Base-by-base conservation (phyloP, 2,329 filamentous ascomycete species). In the Boeremia lycopersici region DNA sequence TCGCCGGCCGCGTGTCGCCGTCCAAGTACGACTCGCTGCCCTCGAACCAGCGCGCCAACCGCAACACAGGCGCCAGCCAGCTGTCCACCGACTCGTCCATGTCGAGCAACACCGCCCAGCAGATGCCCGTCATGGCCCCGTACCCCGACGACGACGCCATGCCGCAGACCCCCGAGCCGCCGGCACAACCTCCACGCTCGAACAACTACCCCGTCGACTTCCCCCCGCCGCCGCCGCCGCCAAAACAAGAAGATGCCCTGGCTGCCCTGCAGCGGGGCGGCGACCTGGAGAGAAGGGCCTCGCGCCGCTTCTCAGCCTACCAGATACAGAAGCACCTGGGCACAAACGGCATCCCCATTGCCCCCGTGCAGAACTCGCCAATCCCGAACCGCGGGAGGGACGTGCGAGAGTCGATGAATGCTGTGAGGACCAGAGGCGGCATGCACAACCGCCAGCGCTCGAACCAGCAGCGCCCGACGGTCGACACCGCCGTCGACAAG, bases 251-350 rank as follows among this genome's bases (percentile, higher is more conserved):
- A 66, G 96, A 96, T 78, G 95, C 95, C 5, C 80, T 99, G 47
- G 91, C 91, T 43, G 92, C 93, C 45, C 77, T 99, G 62, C 95
- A 98, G 76, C 86, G 92, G 74, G 93, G 93, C 30, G 93, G 93
- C 17, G 93, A 97, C 63, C 79, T 99, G 44, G 95, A 99, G 76
- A 86, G 95, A 70, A 85, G 95, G 71, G 95, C 95, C 0, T 99
- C 95, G 12, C 84, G 93, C 63, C 84, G 95, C 68, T 99, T 98
- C 72, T 98, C 95, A 2, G 90, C 92, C 48, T 99, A 98, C 72
- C 95, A 99, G 70, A 96, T 99, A 64, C 91, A 91, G 40, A 98
- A 97, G 71, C 92, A 96, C 67, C 81, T 98, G 2, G 93, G 93
- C 10, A 88, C 89, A 13, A 92, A 88, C 74, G 91, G 90, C 17